Conservation (phyloP, 2,329 filamentous ascomycete genomes). For the Scedosporium aurantiacum region DNA sequence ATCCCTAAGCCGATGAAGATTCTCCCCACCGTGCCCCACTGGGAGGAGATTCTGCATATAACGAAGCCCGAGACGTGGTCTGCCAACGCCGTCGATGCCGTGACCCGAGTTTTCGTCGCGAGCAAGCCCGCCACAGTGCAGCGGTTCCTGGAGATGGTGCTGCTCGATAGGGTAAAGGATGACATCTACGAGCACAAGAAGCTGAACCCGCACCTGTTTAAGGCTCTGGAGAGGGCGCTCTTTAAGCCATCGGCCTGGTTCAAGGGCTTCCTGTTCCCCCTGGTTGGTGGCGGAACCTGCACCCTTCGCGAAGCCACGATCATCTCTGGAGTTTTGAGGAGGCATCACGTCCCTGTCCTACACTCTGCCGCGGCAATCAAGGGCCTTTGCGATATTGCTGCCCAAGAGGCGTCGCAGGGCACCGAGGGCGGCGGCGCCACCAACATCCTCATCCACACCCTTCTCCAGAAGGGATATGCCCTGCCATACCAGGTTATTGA, state of each 20-base stretch:
- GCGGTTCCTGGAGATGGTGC: conserved; percentile 73
- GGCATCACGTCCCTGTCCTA: conserved; percentile 79
- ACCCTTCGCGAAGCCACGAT: conserved; percentile 88
- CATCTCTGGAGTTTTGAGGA: conserved; percentile 71
- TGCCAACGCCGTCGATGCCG: conserved; percentile 71
- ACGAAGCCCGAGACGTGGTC: conserved; percentile 70
- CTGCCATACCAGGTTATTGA: conserved; percentile 92
- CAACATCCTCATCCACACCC: conserved; percentile 86
- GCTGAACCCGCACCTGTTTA: conserved; percentile 91
- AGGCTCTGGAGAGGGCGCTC: conserved; percentile 78
- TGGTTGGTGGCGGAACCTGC: conserved; percentile 76
- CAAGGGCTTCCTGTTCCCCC: conserved; percentile 88
- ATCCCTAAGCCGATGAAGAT: conserved; percentile 97
- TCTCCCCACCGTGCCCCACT: conserved; percentile 78
- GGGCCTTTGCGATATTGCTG: conserved; percentile 85
- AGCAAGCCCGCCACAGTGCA: conserved; percentile 70
- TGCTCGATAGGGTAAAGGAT: conserved; percentile 83
- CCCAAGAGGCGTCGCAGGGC: conserved; percentile 72
- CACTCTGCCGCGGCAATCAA: conserved; percentile 89
- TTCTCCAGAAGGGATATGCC: conserved; percentile 95
- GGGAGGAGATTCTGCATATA: conserved; percentile 77
- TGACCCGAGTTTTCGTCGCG: conserved; percentile 85
- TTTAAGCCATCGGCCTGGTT: conserved; percentile 96
- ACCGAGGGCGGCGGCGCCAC: conserved; percentile 83
- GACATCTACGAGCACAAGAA: conserved; percentile 93